Conservation (phyloP, 169 alveolate species). For the Fabrea salina region DNA sequence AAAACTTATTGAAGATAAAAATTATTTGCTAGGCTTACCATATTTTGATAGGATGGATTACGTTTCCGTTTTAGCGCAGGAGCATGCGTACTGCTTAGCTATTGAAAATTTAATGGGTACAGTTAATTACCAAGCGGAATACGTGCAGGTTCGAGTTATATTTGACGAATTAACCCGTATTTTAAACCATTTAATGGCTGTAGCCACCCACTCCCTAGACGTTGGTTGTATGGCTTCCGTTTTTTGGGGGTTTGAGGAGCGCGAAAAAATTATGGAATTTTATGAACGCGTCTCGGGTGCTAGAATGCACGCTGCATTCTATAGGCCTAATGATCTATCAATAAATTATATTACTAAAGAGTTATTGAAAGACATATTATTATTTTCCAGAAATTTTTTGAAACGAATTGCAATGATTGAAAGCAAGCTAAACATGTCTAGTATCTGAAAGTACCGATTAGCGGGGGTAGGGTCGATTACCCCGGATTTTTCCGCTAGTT, state of each 20-base stretch:
- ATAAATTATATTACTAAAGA: neutral
- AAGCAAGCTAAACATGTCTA: slow-evolving; percentile 4
- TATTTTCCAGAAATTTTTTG: neutral
- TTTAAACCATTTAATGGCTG: slow-evolving; percentile 37
- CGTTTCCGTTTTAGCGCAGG: slow-evolving; percentile 39
- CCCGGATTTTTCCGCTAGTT: neutral
- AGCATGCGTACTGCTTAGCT: slow-evolving; percentile 44
- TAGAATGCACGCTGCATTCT: slow-evolving; percentile 56
- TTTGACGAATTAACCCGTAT: slow-evolving; percentile 48
- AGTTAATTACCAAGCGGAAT: neutral
- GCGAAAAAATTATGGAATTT: slow-evolving; percentile 51
- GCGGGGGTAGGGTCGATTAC: slow-evolving; percentile 35
- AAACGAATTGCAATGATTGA: slow-evolving; percentile 17
- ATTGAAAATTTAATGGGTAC: slow-evolving; percentile 33
- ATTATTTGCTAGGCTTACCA: slow-evolving; percentile 41
- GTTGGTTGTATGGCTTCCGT: slow-evolving; percentile 43
- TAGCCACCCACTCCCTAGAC: slow-evolving; percentile 45
- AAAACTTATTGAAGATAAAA: slow-evolving; percentile 37
- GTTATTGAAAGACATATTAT: neutral
- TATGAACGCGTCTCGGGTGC: slow-evolving; percentile 61
- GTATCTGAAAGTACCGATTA: slow-evolving; percentile 41
- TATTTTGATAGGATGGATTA: slow-evolving; percentile 44
- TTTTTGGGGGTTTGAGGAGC: slow-evolving; percentile 52
- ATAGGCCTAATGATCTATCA: slow-evolving; percentile 43
- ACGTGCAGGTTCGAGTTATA: slow-evolving; percentile 34